Conservation (phyloP, 495 filamentous ascomycete genomes). For the Cryomyces minteri region DNA sequence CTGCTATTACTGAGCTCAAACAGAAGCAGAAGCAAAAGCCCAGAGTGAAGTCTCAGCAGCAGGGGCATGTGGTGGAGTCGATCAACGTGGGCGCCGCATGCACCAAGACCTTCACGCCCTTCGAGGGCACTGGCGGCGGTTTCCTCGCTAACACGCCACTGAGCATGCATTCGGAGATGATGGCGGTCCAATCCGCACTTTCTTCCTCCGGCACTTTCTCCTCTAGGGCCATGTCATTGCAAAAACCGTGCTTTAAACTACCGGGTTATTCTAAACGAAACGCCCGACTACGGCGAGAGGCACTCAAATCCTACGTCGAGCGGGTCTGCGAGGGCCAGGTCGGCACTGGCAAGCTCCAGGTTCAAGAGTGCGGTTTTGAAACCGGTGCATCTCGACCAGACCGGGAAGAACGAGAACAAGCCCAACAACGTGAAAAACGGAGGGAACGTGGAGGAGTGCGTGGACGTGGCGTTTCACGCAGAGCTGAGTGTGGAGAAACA, state of each 20-base stretch:
- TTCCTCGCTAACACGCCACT: conserved; percentile 22
- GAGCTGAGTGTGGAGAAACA: conserved; percentile 17
- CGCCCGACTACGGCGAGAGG: conserved; percentile 20
- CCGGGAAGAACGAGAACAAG: conserved; percentile 10
- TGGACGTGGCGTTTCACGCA: conserved; percentile 11
- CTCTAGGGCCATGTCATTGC: conserved; percentile 20
- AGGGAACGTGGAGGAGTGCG: conserved; percentile 11
- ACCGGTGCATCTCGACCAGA: conserved; percentile 23
- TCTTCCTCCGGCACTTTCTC: conserved; percentile 23
- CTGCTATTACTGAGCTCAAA: conserved; percentile 14
- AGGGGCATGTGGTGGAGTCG: neutral
- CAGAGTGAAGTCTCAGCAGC: conserved; percentile 8
- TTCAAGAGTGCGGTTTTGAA: conserved; percentile 32
- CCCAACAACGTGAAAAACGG: conserved; percentile 12
- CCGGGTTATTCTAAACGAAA: conserved; percentile 27
- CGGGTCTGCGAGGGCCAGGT: conserved; percentile 19
- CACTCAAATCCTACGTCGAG: conserved; percentile 26
- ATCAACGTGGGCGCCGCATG: neutral
- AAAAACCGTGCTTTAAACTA: conserved; percentile 32
- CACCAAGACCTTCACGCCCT: conserved; percentile 11
- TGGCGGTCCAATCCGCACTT: conserved; percentile 33
- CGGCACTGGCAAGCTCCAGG: conserved; percentile 13
- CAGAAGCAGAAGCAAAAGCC: conserved; percentile 22
- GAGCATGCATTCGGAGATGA: conserved; percentile 36
- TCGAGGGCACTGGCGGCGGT: conserved; percentile 15